Conservation (phyloP, 129 eudicot species). For the Tanacetum coccineum region DNA sequence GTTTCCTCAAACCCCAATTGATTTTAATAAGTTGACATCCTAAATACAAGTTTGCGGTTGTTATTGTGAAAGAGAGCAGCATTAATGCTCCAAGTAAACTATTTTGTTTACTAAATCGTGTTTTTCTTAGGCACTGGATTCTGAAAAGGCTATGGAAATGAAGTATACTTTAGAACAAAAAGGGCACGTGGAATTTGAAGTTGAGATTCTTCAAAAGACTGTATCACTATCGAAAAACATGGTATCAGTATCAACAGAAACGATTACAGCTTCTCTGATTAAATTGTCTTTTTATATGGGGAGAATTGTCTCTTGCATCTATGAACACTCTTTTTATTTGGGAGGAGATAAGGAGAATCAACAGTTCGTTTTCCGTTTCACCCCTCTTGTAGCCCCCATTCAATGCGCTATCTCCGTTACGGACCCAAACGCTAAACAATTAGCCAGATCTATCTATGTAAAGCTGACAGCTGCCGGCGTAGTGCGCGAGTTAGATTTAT, state of each 20-base stretch:
- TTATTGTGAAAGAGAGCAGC: not conserved
- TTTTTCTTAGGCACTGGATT: conserved; percentile 50
- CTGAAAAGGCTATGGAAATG: conserved; percentile 64
- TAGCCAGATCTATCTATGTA: conserved; percentile 47
- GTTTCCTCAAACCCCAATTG: too few species aligned
- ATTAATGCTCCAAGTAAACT: not conserved
- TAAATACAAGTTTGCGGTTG: too few species aligned
- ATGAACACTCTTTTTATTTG: conserved; percentile 65
- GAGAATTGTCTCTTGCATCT: conserved; percentile 67
- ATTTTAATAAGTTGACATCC: too few species aligned
- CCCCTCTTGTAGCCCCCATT: conserved; percentile 77
- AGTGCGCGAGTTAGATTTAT: conserved; percentile 59
- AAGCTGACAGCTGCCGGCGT: conserved; percentile 62
- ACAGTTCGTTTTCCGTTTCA: conserved; percentile 70
- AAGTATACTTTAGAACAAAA: conserved; percentile 50
- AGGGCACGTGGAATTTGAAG: conserved; percentile 63
- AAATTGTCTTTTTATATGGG: conserved; percentile 82
- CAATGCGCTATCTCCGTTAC: conserved; percentile 72
- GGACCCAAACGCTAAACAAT: conserved; percentile 64
- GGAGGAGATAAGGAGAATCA: conserved; percentile 73
- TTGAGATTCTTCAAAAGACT: conserved; percentile 51
- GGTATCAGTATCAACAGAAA: conserved; percentile 67
- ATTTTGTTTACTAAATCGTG: not conserved
- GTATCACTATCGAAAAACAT: conserved; percentile 54
- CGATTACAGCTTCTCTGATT: conserved; percentile 67